Percentiles rank a stretch among this genome's conserved stretches.
These are phyloP conservation scores for Strobilomyces dryophilus DNA, from an alignment of 768 basidiomycete genomes.

Conservation along the genomic window DNA sequence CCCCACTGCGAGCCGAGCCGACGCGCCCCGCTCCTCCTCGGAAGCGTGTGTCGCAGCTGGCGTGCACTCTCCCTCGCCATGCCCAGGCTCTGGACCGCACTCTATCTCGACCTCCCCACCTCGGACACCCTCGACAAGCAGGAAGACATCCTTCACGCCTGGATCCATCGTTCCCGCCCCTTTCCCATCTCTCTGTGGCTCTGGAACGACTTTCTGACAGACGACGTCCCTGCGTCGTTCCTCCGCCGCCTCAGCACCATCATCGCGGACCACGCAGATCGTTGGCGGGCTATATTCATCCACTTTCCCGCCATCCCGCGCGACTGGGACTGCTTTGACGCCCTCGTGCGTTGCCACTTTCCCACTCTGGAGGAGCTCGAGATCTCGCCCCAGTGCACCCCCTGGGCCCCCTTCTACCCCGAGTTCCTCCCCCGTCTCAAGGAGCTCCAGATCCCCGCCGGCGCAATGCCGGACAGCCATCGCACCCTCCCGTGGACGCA, in stretches of 20 bases:
- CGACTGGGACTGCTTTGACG: conserved; percentile 26
- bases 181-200: conserved; percentile 26
- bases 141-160: conserved; percentile 22
- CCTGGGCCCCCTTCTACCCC: conserved; percentile 29
- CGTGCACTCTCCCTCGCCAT: conserved; percentile 24
- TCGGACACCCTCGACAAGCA: conserved; percentile 19
- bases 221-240: conserved; percentile 26
- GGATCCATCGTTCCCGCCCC: conserved; percentile 27
- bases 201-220: conserved; percentile 32
- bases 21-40: conserved; percentile 27
- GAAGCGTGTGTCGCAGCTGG: conserved; percentile 28
- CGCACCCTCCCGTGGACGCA: conserved; percentile 31
- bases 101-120: conserved; percentile 30
- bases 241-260: conserved; percentile 20
- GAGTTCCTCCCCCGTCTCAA: conserved; percentile 21
- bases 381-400: conserved; percentile 30
- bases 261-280: conserved; percentile 22
- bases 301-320: conserved; percentile 27
- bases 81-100: conserved; percentile 30
- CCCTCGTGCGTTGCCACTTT: conserved; percentile 20
- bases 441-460: conserved; percentile 29
- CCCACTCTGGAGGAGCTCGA: conserved; percentile 30
- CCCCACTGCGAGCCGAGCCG: conserved; percentile 30
- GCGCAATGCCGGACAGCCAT: conserved; percentile 30
- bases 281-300: conserved; percentile 30